Conservation (phyloP, 139 green algal genomes). For the Chlamydomonas asymmetrica region DNA sequence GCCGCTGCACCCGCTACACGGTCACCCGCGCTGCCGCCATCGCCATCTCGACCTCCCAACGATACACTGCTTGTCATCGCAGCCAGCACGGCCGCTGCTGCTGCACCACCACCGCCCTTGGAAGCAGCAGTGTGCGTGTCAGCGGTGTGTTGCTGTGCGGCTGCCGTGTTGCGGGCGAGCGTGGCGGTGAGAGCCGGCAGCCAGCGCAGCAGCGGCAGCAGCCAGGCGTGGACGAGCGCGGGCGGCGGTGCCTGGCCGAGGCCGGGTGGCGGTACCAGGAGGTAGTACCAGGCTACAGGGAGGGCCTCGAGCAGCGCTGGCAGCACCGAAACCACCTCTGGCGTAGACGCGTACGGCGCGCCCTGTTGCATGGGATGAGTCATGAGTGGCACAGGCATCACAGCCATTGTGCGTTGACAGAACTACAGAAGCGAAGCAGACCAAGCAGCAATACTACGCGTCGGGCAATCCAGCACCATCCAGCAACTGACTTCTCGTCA, state of each 20-base stretch:
- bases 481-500: neutral
- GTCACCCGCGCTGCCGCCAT: no score
- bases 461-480: neutral
- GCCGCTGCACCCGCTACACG: no score
- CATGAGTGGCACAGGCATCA: neutral
- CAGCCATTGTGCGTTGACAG: neutral
- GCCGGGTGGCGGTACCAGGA: neutral
- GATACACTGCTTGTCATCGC: no score
- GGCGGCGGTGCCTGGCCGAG: slow-evolving; percentile 12
- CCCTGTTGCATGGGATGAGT: neutral
- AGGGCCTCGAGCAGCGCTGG: neutral
- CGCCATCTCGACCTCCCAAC: no score
- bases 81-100: no score
- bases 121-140: neutral
- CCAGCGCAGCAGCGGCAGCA: slow-evolving; percentile 15
- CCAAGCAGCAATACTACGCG: neutral
- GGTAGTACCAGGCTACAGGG: slow-evolving; percentile 16
- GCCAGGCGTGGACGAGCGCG: slow-evolving; percentile 20
- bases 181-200: neutral
- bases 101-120: neutral
- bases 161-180: neutral
- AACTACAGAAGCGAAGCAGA: neutral
- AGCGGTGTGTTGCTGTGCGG: neutral
- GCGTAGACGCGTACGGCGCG: neutral
- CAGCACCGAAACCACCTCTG: neutral